Base-by-base conservation (phyloP, 371 early-diverging fungal genomes). In the Mucor saturninus region DNA sequence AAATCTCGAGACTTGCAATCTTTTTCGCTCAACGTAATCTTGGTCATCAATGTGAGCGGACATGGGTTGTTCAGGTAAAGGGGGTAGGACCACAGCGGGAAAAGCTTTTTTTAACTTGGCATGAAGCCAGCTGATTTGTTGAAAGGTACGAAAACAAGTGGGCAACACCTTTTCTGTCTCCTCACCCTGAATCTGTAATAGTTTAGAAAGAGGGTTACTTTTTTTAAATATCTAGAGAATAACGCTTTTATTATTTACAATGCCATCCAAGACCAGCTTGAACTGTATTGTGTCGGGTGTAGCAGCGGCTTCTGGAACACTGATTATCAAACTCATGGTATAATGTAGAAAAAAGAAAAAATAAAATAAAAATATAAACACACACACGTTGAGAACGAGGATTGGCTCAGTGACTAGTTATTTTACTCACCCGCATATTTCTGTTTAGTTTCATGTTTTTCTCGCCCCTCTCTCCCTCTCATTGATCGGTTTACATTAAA, bases 281-380 rank as follows among this genome's bases (percentile, higher is more conserved):
- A 86, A 85, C 42, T 85, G 85, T 54, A 86, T 86, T 43, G 83
- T 80, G 56, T 84, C 87, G 9, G 79, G 78, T 26, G 85, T 80
- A 32, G 87, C 84, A 28, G 87, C 87, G 42, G 87, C 87, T 56
- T 86, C 87, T 8, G 87, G 84, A 30, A 86, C 83, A 35, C 49
- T 62, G 38, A 66, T 43, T 11, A 26, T 50, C 21, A 63, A 37
- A 26, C 15, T 62, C 62, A 62, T 62, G 15, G 8, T 46, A 9
- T 46, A 46, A 46, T 6, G 15, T 38, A 38, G 6, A 42, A 42
- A 21, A 26, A 21, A 46, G 21, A 46, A 21, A 46, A 46, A 46
- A 46, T 2, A 21, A 15, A 15, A 45, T n/a, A 21, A 21, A 46
- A 9, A 21, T 35, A 35, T 8, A 35, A 35, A 35, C 8, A 6